phyloP scores from a whole-genome alignment of 371 early-diverging fungal genomes.

The Pancytospora philotis region DNA sequence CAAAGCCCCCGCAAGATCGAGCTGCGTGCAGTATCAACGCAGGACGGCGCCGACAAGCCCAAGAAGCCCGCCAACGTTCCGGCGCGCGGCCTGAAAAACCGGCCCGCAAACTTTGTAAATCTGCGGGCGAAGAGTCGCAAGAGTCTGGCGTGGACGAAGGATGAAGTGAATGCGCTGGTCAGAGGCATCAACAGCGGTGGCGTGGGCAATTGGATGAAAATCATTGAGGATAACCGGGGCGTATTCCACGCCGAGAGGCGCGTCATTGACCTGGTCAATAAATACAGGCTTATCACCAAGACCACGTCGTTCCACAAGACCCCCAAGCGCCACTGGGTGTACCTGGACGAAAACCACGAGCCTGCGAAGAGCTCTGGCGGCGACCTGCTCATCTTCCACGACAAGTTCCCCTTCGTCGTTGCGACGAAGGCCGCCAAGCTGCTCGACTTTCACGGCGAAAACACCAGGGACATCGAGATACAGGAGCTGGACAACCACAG shows the following conservation, averaged over 20 bases:
- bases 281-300: slow-evolving; percentile 31
- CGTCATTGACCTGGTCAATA: slow-evolving; percentile 31
- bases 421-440: slow-evolving; percentile 30
- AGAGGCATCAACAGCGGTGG: slow-evolving; percentile 32
- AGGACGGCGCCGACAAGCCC: no score
- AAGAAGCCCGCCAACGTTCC: no score
- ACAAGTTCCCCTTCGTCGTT: slow-evolving; percentile 37
- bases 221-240: slow-evolving; percentile 23
- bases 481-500: background rate
- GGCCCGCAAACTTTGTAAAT: no score
- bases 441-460: background rate
- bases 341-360: slow-evolving; percentile 22
- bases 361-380: slow-evolving; percentile 4
- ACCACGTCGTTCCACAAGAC: slow-evolving; percentile 18
- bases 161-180: slow-evolving; percentile 28
- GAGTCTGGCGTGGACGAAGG: slow-evolving; percentile 30
- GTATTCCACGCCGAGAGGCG: slow-evolving; percentile 23
- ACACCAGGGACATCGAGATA: background rate
- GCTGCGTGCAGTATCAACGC: no score
- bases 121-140: no score
- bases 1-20: no score
- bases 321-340: slow-evolving; percentile 3
- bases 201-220: slow-evolving; percentile 29
- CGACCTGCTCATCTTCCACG: background rate
- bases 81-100: no score